A percentile compares a stretch with the other conserved stretches of the same genome.
Conservation (phyloP, 768 basidiomycete species). For the Aureoboletus auriporus region DNA sequence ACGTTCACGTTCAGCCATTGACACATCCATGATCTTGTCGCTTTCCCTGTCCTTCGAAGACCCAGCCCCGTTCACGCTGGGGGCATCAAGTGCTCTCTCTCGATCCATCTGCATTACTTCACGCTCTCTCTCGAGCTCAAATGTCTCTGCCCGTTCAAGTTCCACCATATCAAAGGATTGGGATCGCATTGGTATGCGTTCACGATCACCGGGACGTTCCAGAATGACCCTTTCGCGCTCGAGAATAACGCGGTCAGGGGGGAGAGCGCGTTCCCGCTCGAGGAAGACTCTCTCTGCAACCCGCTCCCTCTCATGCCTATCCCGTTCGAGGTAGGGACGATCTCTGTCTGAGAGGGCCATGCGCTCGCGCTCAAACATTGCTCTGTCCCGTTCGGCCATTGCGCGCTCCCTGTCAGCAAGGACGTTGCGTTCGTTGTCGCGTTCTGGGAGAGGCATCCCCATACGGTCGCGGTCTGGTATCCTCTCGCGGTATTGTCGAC, state of each 20-base stretch:
- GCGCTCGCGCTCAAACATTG: conserved; percentile 22
- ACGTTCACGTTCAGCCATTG: conserved; percentile 17
- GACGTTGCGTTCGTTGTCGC: conserved; percentile 17
- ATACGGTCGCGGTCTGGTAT: conserved; percentile 23
- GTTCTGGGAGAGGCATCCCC: conserved; percentile 17
- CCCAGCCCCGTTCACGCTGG: conserved; percentile 1
- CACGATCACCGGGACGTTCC: conserved; percentile 27
- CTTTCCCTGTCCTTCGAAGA: conserved; percentile 20
- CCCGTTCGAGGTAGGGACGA: conserved; percentile 20
- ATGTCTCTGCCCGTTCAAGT: conserved; percentile 25
- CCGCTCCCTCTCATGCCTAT: conserved; percentile 20
- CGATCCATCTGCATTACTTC: conserved; percentile 30
- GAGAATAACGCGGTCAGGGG: conserved; percentile 23
- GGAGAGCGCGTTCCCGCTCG: conserved; percentile 22
- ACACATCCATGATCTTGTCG: conserved; percentile 21
- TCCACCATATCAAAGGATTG: conserved; percentile 19
- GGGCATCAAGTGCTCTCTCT: conserved; percentile 23
- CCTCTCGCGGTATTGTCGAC: conserved; percentile 26
- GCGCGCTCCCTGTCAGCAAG: conserved; percentile 22
- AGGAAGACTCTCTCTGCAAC: conserved; percentile 16
- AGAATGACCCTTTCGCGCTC: conserved; percentile 19
- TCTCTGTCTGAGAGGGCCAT: conserved; percentile 17
- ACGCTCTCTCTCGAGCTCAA: conserved; percentile 33
- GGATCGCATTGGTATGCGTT: conserved; percentile 19
- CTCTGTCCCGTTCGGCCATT: conserved; percentile 20